Evolutionary conservation across 2,329 filamentous ascomycete species (phyloP), one percentile per base, ranked within the genome.

Genomic region (Raffaelea albimanens): DNA sequence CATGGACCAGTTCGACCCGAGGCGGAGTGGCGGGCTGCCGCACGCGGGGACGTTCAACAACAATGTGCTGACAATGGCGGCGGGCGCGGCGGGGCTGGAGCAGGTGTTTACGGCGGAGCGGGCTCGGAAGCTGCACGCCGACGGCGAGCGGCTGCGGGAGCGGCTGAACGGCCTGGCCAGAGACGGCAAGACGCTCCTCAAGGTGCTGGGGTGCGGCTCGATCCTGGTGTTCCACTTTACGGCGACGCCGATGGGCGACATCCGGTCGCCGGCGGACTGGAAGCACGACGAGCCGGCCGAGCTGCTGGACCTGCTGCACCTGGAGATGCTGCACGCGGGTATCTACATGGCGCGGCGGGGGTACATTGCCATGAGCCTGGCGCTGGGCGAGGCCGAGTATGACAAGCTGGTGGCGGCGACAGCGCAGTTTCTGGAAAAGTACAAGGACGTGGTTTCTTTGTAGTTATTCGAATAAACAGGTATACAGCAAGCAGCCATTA

Each of bases 1-100:
- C 47, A 95, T 96, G 82, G 46, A 50, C 13, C 80, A 86, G 54
- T 82, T 85, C 52, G 79, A 82, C 42, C 67, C 83, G 46, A 70
- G 75, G 47, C 67, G 84, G 56, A 13, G 25, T 29, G 61, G 82
- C 33, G 4, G 20, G 2, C 59, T 77, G 4, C 58, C 63, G 1
- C 77, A 82, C 53, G 72, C 75, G 0, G 78, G 78, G 0, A 82
- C 78, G 0, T 82, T 79, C 61, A 80, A 82, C 54, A 82, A 82
- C 54, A 80, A 82, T 54, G 52, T 68, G 2, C 59, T 82, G 13
- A 72, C 72, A 2, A 83, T 82, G 68, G 65, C 67, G 18, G 73
- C 75, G 5, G 80, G 79, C 3, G 53, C 65, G 45, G 60, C 59
- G 3, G 66, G 64, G 0, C 55, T 69, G 11, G 59, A 57, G 3